Percentiles rank a stretch among this genome's conserved stretches.
Evolutionary conservation across 495 filamentous ascomycete genomes (phyloP).

Genomic region (Chaetomidium leptoderma): DNA sequence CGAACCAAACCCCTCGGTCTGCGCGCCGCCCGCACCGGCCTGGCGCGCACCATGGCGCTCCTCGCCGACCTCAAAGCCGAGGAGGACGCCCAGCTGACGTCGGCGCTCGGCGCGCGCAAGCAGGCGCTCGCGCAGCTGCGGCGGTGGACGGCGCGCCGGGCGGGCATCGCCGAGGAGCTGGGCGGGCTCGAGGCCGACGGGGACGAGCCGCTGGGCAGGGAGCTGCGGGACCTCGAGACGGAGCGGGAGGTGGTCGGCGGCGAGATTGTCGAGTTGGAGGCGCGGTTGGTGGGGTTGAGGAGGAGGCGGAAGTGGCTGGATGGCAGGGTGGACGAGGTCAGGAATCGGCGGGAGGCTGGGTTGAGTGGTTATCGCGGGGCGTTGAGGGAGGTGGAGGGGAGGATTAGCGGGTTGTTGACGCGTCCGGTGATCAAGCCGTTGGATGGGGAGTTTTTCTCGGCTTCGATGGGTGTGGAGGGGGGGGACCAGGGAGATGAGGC

Average conservation of each 20-base stretch:
- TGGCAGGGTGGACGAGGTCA: conserved; percentile 55
- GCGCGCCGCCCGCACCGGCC: conserved; percentile 62
- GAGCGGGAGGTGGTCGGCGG: conserved; percentile 52
- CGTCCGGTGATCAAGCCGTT: conserved; percentile 48
- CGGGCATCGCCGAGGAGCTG: conserved; percentile 42
- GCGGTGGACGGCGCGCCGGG: conserved; percentile 53
- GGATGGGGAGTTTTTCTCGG: conserved; percentile 37
- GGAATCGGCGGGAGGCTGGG: conserved; percentile 54
- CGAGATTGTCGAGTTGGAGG: conserved; percentile 58
- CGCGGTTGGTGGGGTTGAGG: conserved; percentile 63
- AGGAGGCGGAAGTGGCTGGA: conserved; percentile 57
- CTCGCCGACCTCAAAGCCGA: conserved; percentile 68
- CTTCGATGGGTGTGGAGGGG: conserved; percentile 22
- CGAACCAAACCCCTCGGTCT: conserved; percentile 54
- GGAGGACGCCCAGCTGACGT: conserved; percentile 58
- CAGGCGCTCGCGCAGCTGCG: conserved; percentile 57
- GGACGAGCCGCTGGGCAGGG: conserved; percentile 44
- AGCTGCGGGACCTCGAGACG: conserved; percentile 50
- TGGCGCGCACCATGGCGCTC: conserved; percentile 66
- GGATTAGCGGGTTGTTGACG: conserved; percentile 71
- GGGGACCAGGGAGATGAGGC: no score
- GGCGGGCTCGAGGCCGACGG: conserved; percentile 35
- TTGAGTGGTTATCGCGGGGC: conserved; percentile 50
- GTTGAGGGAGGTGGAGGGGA: conserved; percentile 68
- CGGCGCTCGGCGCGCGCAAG: conserved; percentile 55